A percentile compares a stretch with the other conserved stretches of the same genome.
These are phyloP conservation scores for Marsdenia floribunda DNA, from an alignment of 257 asterid species.

Conservation along the genomic window DNA sequence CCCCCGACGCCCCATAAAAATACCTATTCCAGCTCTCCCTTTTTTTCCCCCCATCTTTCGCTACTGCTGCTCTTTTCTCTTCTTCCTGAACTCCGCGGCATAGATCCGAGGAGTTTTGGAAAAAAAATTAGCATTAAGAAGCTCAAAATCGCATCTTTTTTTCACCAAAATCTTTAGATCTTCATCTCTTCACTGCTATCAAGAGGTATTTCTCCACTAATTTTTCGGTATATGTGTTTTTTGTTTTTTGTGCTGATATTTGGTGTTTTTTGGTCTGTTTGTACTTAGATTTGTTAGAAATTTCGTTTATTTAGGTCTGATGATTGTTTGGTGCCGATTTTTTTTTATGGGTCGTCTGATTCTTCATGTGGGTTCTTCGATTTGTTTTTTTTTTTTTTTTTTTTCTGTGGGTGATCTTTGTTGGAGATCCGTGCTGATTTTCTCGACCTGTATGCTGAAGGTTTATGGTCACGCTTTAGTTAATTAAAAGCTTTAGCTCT, in stretches of 20 bases:
- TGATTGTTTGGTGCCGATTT: not conserved
- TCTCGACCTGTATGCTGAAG: not conserved
- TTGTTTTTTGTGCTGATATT: not conserved
- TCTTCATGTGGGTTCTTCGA: constrained; percentile 2
- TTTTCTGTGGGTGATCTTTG: not conserved
- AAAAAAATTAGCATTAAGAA: constrained; percentile 15
- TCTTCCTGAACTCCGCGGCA: constrained; percentile 43
- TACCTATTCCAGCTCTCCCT: not conserved
- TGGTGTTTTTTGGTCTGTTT: not conserved
- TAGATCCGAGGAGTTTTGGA: constrained; percentile 50
- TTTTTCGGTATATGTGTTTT: not conserved
- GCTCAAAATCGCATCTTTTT: constrained; percentile 8
- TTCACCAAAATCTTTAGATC: constrained; percentile 17
- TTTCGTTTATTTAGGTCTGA: constrained; percentile 5
- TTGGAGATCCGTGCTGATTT: constrained; percentile 17
- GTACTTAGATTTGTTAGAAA: not conserved
- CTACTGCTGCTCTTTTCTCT: constrained; percentile 1
- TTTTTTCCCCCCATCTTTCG: not conserved
- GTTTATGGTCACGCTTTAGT: not conserved
- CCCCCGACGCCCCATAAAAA: not conserved
- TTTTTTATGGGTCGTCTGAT: constrained; percentile 7
- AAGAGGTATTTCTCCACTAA: constrained; percentile 8
- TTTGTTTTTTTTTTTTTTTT: not conserved
- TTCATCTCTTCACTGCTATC: constrained; percentile 17
- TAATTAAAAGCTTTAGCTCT: not conserved